phyloP scores from a whole-genome alignment of 2,329 filamentous ascomycete genomes.

The Phaeoacremonium minimum region DNA sequence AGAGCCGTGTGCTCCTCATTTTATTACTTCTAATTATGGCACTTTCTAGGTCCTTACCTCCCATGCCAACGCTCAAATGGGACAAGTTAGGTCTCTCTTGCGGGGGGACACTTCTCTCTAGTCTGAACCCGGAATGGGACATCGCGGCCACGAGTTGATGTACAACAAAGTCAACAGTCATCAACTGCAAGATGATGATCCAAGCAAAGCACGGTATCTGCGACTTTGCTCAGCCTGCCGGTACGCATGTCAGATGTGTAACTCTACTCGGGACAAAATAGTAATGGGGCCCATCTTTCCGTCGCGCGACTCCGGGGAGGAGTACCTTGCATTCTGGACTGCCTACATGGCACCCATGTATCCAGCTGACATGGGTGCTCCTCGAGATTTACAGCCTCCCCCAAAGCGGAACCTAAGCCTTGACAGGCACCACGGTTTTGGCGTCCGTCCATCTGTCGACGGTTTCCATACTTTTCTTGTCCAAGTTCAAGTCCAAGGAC shows the following conservation, averaged over 20 bases:
- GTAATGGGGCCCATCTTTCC: conserved; percentile 9
- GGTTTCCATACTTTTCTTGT: conserved; percentile 15
- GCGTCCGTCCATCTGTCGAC: conserved; percentile 7
- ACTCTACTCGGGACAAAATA: conserved; percentile 2
- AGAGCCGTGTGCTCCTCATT: neutral
- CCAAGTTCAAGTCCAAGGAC: conserved; percentile 18
- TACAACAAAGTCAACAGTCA: neutral
- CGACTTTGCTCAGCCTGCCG: neutral
- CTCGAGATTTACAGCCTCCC: conserved; percentile 15
- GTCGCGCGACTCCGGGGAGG: conserved; percentile 10
- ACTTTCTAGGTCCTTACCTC: neutral
- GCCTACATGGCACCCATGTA: conserved; percentile 12
- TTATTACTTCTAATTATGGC: neutral
- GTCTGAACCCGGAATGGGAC: neutral
- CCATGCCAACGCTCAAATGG: neutral
- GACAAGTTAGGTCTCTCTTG: neutral
- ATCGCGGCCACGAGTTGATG: neutral
- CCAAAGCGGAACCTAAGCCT: conserved; percentile 9
- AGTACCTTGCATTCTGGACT: conserved; percentile 17
- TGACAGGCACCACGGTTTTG: conserved; percentile 8
- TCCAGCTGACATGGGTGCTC: conserved; percentile 18
- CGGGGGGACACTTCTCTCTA: neutral
- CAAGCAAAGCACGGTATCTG: neutral
- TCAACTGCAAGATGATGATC: neutral
- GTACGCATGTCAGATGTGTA: neutral